Evolutionary conservation across 108 stramenopile genomes (phyloP), one percentile per base, ranked within the genome.

Genomic region (Parietichytrium sp.): DNA sequence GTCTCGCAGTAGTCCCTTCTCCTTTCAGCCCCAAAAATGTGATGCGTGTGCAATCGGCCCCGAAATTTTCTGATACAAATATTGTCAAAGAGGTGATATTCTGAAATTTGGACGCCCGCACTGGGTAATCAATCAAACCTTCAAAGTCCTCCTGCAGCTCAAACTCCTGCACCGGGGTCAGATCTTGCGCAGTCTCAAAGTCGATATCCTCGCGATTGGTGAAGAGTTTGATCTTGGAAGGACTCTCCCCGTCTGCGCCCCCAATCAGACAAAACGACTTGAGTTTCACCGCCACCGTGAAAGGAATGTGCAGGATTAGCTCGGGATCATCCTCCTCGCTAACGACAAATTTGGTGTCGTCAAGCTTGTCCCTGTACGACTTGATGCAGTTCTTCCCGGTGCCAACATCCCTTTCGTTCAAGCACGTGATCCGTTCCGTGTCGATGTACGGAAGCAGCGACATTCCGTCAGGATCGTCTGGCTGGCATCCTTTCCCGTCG

Each of bases 1-100:
- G 81, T 0, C 81, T 25, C 33, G 55, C 55, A 12, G 52, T 82
- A 3, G 55, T 82, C 4, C 81, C 38, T 36, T 12, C 54, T 2
- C 84, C 84, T 29, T 84, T 84, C 54, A 84, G 80, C 3, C 84
- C 84, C 16, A 84, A 50, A 30, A 80, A 84, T n/a, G 12, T 72
- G 42, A 84, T 72, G 31, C 52, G 20, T 2, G 84, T 84, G 7
- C 8, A 20, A 0, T 81, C 84, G 27, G 79, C 84, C 29, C 79
- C 83, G 18, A 42, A 31, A 54, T 78, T 79, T 3, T 55, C 79
- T 12, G 53, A 12, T 54, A 84, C 27, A 45, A 81, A 84, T 2
- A 84, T 55, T 2, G 84, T 84, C 15, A 84, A 3, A 16, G 42
- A 2, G 15, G 33, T n/a, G 16, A 81, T 27, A 23, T 36, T 54